Base-by-base conservation (phyloP, 2,329 filamentous ascomycete genomes). In the Echinosphaeria canescens region DNA sequence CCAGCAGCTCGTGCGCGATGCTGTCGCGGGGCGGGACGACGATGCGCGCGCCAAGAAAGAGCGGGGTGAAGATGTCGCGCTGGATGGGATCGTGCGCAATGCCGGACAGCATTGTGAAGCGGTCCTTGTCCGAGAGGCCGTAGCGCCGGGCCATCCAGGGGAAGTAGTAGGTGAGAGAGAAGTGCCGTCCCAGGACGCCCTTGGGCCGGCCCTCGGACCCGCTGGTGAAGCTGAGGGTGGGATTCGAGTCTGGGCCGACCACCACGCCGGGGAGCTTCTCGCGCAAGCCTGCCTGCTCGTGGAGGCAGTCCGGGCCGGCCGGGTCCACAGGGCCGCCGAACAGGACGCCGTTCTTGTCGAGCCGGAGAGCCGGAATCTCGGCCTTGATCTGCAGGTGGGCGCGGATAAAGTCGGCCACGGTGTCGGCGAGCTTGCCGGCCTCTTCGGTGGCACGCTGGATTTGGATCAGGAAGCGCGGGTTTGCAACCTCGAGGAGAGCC, bases 141-240 rank as follows among this genome's bases (percentile, higher is more conserved):
- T 95, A 95, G 3, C 57, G 68, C 49, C 88, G 54, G 0, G 80
- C 69, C 85, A 95, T 95, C 84, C 82, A 95, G 13, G 73, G 69
- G 42, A 85, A 90, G 52, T 92, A 95, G 39, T 75, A 72, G 2
- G 81, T 66, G 32, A 95, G 54, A 27, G 69, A 76, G 51, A 75
- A 95, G 49, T 95, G 85, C 10, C 85, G 65, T 1, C 85, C 84
- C 29, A 71, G 62, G 10, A 95, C 85, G 37, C 81, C 81, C 55
- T 91, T 92, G 18, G 81, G 82, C 35, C 65, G 58, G 24, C 78
- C 80, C 50, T 90, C 79, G 1, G 59, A 66, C 4, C 82, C 81
- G 5, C 59, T 68, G 2, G 76, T 82, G 43, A 79, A 82, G 15
- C 56, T 64, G 2, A 92, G 54, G 0, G 75, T 91, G 2, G 75